Conservation (phyloP, 305 asterid genomes). For the Fraxinus dipetala region DNA sequence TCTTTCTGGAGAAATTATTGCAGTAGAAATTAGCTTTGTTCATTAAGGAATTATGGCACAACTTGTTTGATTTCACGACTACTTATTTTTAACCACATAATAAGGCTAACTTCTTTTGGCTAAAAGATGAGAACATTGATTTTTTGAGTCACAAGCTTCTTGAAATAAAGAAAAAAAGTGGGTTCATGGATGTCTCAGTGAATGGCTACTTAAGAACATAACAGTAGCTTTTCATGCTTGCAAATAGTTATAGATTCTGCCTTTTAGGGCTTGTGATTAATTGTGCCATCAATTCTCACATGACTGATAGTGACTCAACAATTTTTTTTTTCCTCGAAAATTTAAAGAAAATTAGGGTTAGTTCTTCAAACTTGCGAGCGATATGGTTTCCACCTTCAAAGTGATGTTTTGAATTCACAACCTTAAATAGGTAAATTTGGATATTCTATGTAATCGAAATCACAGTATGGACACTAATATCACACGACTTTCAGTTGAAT, state of each 20-base stretch:
- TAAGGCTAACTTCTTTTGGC: background rate
- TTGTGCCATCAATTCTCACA: background rate
- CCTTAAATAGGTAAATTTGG: background rate
- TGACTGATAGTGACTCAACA: background rate
- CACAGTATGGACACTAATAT: background rate
- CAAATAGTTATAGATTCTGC: background rate
- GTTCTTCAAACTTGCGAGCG: background rate
- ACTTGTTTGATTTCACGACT: conserved; percentile 25
- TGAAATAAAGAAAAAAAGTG: background rate
- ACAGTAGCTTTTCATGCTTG: background rate
- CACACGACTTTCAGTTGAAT: background rate
- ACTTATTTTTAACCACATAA: background rate
- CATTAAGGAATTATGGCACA: background rate
- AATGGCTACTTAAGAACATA: background rate
- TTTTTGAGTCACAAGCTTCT: conserved; percentile 4
- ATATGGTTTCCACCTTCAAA: background rate
- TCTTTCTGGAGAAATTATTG: background rate
- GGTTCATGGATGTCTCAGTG: background rate
- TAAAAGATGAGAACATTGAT: background rate
- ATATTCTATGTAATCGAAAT: background rate
- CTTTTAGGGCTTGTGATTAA: background rate
- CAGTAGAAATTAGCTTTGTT: background rate
- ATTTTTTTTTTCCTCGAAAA: background rate
- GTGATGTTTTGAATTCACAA: background rate
- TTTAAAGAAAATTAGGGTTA: background rate